Percentiles rank a stretch among this genome's conserved stretches.
phyloP scores from a whole-genome alignment of 108 stramenopile genomes.

The Ochromonas danica region DNA sequence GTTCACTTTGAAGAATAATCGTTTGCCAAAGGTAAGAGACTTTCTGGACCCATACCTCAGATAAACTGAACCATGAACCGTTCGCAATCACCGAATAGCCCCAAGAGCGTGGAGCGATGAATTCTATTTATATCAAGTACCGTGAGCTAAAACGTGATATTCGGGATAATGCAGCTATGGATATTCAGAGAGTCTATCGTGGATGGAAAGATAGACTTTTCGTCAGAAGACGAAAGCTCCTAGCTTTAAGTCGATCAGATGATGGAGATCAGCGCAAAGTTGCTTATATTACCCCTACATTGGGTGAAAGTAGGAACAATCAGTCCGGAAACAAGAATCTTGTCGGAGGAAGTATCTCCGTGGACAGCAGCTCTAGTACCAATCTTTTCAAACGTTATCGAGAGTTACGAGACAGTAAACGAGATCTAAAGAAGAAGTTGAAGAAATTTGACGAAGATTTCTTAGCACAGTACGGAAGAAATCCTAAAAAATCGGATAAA shows the following conservation, averaged over 20 bases:
- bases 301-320: background rate
- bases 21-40: constrained; percentile 7
- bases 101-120: constrained; percentile 26
- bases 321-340: background rate
- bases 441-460: constrained; percentile 37
- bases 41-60: no score
- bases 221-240: background rate
- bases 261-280: no score
- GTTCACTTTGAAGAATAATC: background rate
- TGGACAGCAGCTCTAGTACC: background rate
- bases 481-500: constrained; percentile 25
- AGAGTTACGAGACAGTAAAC: constrained; percentile 9
- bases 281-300: background rate
- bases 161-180: constrained; percentile 21
- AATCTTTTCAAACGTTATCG: background rate
- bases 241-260: background rate
- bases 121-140: constrained; percentile 3
- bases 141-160: constrained; percentile 19
- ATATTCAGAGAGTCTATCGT: constrained; percentile 24
- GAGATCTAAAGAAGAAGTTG: constrained; percentile 11
- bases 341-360: background rate
- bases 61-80: no score
- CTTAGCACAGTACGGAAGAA: background rate
- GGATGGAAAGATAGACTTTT: background rate
- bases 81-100: no score